Evolutionary conservation across 2,329 filamentous ascomycete species (phyloP).

Genomic region (Cladosporium sp.): DNA sequence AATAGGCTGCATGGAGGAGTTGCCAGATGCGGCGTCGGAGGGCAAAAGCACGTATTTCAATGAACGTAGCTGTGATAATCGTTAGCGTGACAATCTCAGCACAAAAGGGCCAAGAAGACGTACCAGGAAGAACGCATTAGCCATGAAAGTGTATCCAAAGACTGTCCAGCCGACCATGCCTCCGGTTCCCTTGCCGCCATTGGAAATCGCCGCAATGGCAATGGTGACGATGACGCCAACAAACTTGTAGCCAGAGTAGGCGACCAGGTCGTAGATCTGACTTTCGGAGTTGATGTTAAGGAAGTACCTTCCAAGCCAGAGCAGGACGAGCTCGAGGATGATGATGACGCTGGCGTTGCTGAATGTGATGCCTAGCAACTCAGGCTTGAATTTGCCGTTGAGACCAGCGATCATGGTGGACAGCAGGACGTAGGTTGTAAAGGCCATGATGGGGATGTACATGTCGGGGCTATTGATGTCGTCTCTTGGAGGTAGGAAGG

Average conservation of each 20-base stretch:
- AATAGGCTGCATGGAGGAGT: conserved; percentile 69
- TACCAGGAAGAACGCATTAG: conserved; percentile 94
- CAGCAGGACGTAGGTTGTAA: conserved; percentile 95
- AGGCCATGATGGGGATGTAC: conserved; percentile 98
- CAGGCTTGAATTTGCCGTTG: conserved; percentile 88
- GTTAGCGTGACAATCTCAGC: conserved; percentile 2
- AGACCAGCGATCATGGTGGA: conserved; percentile 88
- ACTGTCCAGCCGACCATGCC: conserved; percentile 87
- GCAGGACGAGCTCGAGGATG: conserved; percentile 79
- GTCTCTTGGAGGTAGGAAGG: conserved; percentile 88
- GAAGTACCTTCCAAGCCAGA: conserved; percentile 92
- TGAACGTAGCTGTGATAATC: conserved; percentile 71
- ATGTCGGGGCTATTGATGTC: conserved; percentile 98
- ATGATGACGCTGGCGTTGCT: conserved; percentile 82
- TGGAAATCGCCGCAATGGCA: conserved; percentile 74
- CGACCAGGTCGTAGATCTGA: conserved; percentile 88
- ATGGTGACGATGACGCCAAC: conserved; percentile 93
- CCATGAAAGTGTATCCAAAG: conserved; percentile 88
- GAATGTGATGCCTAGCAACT: conserved; percentile 86
- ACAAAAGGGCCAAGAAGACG: conserved; percentile 28
- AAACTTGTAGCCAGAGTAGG: conserved; percentile 98
- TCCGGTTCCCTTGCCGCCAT: conserved; percentile 76
- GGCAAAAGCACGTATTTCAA: conserved; percentile 94
- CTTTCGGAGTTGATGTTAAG: conserved; percentile 91
- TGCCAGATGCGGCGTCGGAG: conserved; percentile 67